Conservation (phyloP, 1,284 basidiomycete species). For the Volvariella volvacea region DNA sequence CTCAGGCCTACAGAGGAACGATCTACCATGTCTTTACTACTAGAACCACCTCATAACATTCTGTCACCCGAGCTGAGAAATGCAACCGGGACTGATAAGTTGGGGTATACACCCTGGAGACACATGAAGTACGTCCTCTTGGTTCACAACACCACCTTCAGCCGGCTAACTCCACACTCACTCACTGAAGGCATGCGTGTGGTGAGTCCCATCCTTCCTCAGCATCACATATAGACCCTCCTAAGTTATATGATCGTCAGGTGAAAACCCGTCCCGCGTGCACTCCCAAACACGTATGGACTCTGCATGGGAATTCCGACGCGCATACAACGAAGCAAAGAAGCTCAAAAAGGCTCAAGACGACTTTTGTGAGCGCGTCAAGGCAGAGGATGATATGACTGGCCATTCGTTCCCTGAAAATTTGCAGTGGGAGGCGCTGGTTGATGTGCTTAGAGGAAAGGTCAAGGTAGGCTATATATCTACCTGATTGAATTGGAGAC, state of each 20-base stretch:
- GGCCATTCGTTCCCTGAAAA: constrained; percentile 47
- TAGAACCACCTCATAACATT: constrained; percentile 37
- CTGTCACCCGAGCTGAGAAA: constrained; percentile 17
- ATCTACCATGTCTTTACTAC: constrained; percentile 35
- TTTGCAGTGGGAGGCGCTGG: constrained; percentile 63
- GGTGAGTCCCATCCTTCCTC: constrained; percentile 21
- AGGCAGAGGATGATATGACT: constrained; percentile 13
- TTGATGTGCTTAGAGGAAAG: constrained; percentile 64
- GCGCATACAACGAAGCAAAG: constrained; percentile 56
- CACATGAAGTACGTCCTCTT: constrained; percentile 39
- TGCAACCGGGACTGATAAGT: constrained; percentile 13
- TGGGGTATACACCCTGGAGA: constrained; percentile 30
- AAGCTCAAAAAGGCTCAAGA: constrained; percentile 62
- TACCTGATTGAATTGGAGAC: not conserved
- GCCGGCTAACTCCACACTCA: too few relatives aligned
- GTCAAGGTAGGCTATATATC: constrained; percentile 26
- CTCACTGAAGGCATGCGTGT: constrained; percentile 36
- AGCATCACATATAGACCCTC: not conserved
- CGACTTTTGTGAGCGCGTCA: constrained; percentile 43
- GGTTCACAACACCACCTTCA: too few relatives aligned
- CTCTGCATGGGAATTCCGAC: constrained; percentile 39
- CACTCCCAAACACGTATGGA: constrained; percentile 42
- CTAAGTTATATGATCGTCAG: too few relatives aligned
- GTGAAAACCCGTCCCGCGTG: constrained; percentile 24
- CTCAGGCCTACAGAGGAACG: constrained; percentile 36